Evolutionary conservation across 345 rosid species (phyloP), one percentile per base, ranked within the genome.

Genomic region (Anastatica hierochuntica): DNA sequence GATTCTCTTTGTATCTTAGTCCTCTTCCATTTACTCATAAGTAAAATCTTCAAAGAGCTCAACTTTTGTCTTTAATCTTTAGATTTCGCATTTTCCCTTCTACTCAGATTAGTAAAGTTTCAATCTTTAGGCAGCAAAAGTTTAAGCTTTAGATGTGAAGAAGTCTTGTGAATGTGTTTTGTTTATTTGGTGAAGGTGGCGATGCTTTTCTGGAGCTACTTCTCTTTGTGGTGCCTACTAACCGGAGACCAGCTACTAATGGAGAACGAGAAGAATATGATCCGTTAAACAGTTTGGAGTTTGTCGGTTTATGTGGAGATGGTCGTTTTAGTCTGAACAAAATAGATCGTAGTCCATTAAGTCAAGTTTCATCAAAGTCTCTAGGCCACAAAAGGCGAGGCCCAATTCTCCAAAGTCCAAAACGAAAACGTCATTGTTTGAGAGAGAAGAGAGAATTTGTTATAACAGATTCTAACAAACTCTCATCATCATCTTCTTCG

Each of bases 121-220:
- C 30, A 0, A 46, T 7, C 45, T 56, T 56, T 26, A 23, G 40
- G 23, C 24, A 17, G n/a, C n/a, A n/a, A n/a, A n/a, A n/a, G n/a
- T n/a, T n/a, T n/a, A n/a, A 7, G 31, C 9, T 43, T 62, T 45
- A 62, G 60, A 21, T 21, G 24, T 21, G 24, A 21, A 21, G 3
- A n/a, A n/a, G n/a, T n/a, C n/a, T n/a, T n/a, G n/a, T n/a, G n/a
- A n/a, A n/a, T n/a, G n/a, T n/a, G n/a, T n/a, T 43, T 10, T 63
- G 60, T 5, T 45, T 53, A 40, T 7, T 14, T 27, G 58, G 0
- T 80, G 79, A 79, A 92, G 99, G 67, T 88, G 69, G 82, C 54
- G 62, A 83, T 88, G 97, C 75, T 92, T 15, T 61, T 88, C 15
- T 88, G 99, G 97, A 88, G 99, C 72, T 92, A 92, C 75, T 92